Percentiles rank a stretch among this genome's conserved stretches.
Evolutionary conservation across 352 stramenopile genomes (phyloP).

Genomic region (Phytophthora kernoviae): DNA sequence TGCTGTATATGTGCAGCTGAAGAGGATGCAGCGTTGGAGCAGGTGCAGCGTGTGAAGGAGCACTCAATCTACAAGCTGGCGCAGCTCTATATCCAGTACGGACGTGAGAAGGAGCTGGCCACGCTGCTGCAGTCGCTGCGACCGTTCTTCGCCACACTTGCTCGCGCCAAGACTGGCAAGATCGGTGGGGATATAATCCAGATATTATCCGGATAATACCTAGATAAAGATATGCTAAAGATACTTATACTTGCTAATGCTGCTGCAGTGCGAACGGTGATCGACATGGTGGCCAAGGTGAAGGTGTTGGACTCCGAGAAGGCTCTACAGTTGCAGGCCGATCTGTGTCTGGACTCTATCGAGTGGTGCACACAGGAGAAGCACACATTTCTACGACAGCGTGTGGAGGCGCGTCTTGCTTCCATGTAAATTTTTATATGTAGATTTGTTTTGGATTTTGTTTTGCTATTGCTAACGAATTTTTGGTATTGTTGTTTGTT

Average conservation of each 20-base stretch:
- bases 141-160: slow-evolving; percentile 95
- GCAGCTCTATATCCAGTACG: slow-evolving; percentile 90
- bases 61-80: slow-evolving; percentile 95
- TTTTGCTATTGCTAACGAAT: neutral
- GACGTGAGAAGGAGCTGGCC: slow-evolving; percentile 86
- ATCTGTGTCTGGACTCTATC: slow-evolving; percentile 97
- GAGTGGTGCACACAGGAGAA: slow-evolving; percentile 94
- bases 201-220: no score
- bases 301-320: slow-evolving; percentile 86
- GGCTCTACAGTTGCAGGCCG: slow-evolving; percentile 93
- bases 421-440: slow-evolving; percentile 62
- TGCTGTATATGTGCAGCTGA: slow-evolving; percentile 44
- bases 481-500: slow-evolving; percentile 16
- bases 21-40: slow-evolving; percentile 67
- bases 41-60: slow-evolving; percentile 94
- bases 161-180: slow-evolving; percentile 98
- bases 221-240: neutral
- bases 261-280: slow-evolving; percentile 92
- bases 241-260: neutral
- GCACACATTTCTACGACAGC: slow-evolving; percentile 98
- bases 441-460: neutral
- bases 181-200: slow-evolving; percentile 69
- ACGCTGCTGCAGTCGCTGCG: slow-evolving; percentile 87
- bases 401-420: slow-evolving; percentile 96
- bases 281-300: slow-evolving; percentile 97